Base-by-base conservation (phyloP, 2,329 filamentous ascomycete species). In the Colletotrichum musae region DNA sequence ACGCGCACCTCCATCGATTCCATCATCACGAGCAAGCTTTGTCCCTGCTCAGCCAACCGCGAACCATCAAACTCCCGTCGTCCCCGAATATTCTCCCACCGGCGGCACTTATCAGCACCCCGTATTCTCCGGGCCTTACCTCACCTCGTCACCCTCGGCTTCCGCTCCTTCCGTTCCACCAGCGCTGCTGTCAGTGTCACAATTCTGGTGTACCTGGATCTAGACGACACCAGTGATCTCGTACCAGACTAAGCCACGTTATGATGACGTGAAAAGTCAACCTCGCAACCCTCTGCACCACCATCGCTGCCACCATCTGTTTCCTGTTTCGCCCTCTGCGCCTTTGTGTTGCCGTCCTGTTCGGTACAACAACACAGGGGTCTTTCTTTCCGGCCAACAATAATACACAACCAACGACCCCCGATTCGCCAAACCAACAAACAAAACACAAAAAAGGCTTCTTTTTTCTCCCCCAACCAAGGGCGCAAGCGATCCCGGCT, bases 201-300 rank as follows among this genome's bases (percentile, higher is more conserved):
- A 50, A 43, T 47, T 26, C 54, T 59, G 24, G 39, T 58, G 48
- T 6, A 12, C 6, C 47, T 21, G n/a, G 47, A 45, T 45, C 51
- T n/a, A 60, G 66, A 39, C 54, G 45, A 59, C 43, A 57, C 58
- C 63, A 54, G 43, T 45, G 59, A 64, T 45, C 21, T 45, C 52
- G 58, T 47, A 36, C 32, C 26, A 60, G 58, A 57, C 58, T 58
- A 50, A 64, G 58, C 70, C 68, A 70, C 68, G 58, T 48, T 54
- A 58, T 36, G 43, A 71, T 70, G 70, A 68, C 70, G 70, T 70
- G 70, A 70, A 70, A 65, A 61, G 58, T 50, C 62, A 57, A 28
- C 66, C 26, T 51, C 18, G 32, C 58, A 48, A 56, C 64, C 64
- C 54, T 64, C 48, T 66, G 58, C 64, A 68, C 50, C 58, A 64